Evolutionary conservation across 2,329 filamentous ascomycete species (phyloP).

Genomic region (Botryosphaeria dothidea): DNA sequence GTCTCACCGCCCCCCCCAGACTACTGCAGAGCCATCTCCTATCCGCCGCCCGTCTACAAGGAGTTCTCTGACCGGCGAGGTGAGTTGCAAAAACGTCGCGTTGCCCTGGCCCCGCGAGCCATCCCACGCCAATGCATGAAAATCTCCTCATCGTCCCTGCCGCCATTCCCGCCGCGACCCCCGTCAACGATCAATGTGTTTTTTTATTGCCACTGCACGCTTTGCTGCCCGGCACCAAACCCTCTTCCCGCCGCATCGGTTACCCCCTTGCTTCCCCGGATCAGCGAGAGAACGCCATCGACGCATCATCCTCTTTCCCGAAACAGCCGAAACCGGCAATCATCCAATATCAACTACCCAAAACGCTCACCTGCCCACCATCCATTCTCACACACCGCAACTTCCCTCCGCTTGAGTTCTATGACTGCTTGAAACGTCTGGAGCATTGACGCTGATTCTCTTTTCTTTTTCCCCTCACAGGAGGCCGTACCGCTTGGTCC

Average conservation of each 20-base stretch:
- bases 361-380: not conserved
- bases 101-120: not conserved
- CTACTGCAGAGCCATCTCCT: slow-evolving; percentile 30
- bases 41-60: slow-evolving; percentile 33
- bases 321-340: slow-evolving; percentile 14
- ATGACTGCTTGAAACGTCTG: not conserved
- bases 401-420: not conserved
- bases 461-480: slow-evolving; percentile 23
- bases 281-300: slow-evolving; percentile 15
- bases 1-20: slow-evolving; percentile 27
- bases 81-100: slow-evolving; percentile 21
- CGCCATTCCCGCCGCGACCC: not conserved
- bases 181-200: not conserved
- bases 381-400: slow-evolving; percentile 1
- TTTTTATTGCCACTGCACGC: slow-evolving; percentile 1
- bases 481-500: slow-evolving; percentile 41
- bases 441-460: not conserved
- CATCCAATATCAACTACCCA: slow-evolving; percentile 17
- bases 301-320: slow-evolving; percentile 15
- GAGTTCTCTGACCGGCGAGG: slow-evolving; percentile 41
- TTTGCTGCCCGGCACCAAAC: not conserved
- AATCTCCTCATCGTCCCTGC: not conserved
- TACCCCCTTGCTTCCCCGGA: slow-evolving; percentile 20
- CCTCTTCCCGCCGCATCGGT: slow-evolving; percentile 8
- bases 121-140: not conserved